phyloP scores from a whole-genome alignment of 176 grass and related monocot genomes.

The Thalia dealbata region DNA sequence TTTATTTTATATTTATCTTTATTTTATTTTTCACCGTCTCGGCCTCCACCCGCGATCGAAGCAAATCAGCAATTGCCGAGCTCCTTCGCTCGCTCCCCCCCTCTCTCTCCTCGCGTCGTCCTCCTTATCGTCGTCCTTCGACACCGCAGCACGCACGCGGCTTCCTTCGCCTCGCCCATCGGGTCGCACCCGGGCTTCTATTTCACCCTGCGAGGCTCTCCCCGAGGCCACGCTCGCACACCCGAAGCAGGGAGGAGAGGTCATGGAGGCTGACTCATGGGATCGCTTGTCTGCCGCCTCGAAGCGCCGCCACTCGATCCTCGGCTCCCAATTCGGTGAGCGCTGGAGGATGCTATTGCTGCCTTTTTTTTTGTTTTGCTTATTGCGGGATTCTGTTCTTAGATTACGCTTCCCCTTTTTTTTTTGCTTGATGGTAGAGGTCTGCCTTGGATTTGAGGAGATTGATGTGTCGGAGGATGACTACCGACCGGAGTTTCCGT shows the following conservation, averaged over 20 bases:
- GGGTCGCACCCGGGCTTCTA: too few species aligned
- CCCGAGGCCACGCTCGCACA: too few species aligned
- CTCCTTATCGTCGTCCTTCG: too few species aligned
- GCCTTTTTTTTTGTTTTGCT: not conserved
- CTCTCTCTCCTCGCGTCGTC: not conserved
- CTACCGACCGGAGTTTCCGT: slow-evolving; percentile 30
- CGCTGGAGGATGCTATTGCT: slow-evolving; percentile 10
- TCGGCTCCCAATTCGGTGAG: slow-evolving; percentile 28
- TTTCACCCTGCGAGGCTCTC: not conserved
- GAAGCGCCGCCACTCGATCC: slow-evolving; percentile 24
- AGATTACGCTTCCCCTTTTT: not conserved
- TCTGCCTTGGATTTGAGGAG: slow-evolving; percentile 58
- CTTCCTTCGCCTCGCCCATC: not conserved
- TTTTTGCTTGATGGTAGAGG: slow-evolving; percentile 32
- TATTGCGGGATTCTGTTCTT: not conserved
- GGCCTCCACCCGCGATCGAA: slow-evolving; percentile 2
- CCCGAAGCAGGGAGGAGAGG: not conserved
- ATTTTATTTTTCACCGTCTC: not conserved
- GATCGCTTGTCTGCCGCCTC: slow-evolving; percentile 36
- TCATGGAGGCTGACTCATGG: slow-evolving; percentile 52
- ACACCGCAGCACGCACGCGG: too few species aligned
- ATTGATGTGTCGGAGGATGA: slow-evolving; percentile 50
- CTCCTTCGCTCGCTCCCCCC: not conserved
- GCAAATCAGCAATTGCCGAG: slow-evolving; percentile 8
- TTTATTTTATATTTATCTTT: too few species aligned